Evolutionary conservation across 2,329 filamentous ascomycete genomes (phyloP).

Genomic region (Rutstroemia sp.): DNA sequence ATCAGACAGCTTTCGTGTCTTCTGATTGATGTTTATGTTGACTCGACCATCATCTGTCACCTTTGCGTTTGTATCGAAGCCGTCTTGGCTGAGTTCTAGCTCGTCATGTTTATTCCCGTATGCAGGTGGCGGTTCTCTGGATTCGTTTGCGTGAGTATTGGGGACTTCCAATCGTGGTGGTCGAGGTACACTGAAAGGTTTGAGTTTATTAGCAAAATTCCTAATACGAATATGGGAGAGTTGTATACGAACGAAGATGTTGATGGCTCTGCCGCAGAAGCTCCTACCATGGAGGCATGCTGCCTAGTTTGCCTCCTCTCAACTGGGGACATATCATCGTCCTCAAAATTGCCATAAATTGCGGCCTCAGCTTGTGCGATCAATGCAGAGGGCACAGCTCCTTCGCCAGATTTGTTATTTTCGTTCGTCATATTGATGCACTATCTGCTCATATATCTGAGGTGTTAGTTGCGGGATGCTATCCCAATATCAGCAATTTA

Average conservation of each 20-base stretch:
- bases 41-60: slow-evolving; percentile 68
- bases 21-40: slow-evolving; percentile 73
- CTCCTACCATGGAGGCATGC: neutral
- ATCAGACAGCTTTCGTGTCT: slow-evolving; percentile 55
- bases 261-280: neutral
- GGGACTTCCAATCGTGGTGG: slow-evolving; percentile 16
- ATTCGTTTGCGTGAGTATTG: slow-evolving; percentile 12
- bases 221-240: neutral
- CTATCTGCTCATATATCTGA: neutral
- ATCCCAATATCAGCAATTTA: neutral
- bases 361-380: slow-evolving; percentile 29
- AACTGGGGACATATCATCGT: slow-evolving; percentile 6
- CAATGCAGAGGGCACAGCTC: slow-evolving; percentile 18
- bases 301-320: slow-evolving; percentile 5
- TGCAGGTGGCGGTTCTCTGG: slow-evolving; percentile 38
- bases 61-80: slow-evolving; percentile 54
- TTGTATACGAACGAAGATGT: slow-evolving; percentile 1
- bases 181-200: neutral
- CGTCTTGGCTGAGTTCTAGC: slow-evolving; percentile 52
- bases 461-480: neutral
- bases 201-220: neutral
- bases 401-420: slow-evolving; percentile 3
- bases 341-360: slow-evolving; percentile 23
- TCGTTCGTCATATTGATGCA: slow-evolving; percentile 5
- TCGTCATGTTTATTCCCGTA: slow-evolving; percentile 52